phyloP scores from a whole-genome alignment of 2,329 filamentous ascomycete species.

The Bipolaris zeicola region DNA sequence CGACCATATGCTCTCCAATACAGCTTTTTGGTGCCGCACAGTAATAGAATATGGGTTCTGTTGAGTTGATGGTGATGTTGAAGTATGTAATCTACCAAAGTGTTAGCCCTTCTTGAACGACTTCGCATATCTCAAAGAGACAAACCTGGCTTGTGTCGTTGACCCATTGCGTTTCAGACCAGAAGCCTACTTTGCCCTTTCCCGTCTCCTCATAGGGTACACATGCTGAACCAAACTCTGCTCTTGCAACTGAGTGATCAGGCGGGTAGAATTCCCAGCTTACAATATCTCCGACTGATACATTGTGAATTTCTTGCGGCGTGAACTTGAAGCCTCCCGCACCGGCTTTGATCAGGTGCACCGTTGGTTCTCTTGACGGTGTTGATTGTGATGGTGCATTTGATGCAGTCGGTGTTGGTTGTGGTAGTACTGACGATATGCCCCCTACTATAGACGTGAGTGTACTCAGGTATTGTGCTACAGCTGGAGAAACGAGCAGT shows the following conservation, averaged over 20 bases:
- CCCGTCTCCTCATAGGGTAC: constrained; percentile 47
- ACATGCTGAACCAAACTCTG: constrained; percentile 49
- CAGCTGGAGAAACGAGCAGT: constrained; percentile 3
- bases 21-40: constrained; percentile 68
- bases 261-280: constrained; percentile 49
- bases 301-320: constrained; percentile 45
- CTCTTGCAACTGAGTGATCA: constrained; percentile 52
- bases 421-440: too few species aligned
- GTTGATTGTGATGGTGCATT: constrained; percentile 18
- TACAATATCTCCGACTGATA: constrained; percentile 47
- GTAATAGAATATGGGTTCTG: constrained; percentile 48
- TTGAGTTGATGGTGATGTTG: constrained; percentile 45
- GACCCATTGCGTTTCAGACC: constrained; percentile 36
- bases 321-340: constrained; percentile 43
- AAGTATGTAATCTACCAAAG: constrained; percentile 34
- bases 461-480: not conserved
- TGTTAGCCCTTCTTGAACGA: not conserved
- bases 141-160: constrained; percentile 35
- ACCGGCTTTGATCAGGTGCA: constrained; percentile 48
- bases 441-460: too few species aligned
- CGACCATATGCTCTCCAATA: constrained; percentile 70
- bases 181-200: constrained; percentile 39
- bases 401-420: not conserved
- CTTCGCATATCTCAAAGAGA: not conserved
- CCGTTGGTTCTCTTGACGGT: constrained; percentile 24